phyloP scores from a whole-genome alignment of 345 rosid species.

The Hypericum perforatum region DNA sequence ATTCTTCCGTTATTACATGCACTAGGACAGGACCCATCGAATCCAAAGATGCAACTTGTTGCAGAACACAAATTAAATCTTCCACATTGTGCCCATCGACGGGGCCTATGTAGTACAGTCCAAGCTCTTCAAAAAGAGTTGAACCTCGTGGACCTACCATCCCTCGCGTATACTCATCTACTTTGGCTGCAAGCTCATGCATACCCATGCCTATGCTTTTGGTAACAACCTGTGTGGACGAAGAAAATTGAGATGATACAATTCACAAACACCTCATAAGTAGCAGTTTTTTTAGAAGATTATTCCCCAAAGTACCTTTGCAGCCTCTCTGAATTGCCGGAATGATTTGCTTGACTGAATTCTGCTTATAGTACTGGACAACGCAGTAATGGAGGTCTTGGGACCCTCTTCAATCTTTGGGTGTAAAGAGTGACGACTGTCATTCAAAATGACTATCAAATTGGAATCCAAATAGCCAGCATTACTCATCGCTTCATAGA shows the following conservation, averaged over 20 bases:
- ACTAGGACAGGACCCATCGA: slow-evolving; percentile 90
- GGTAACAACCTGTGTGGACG: slow-evolving; percentile 52
- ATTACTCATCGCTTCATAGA: slow-evolving; percentile 91
- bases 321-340: slow-evolving; percentile 69
- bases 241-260: no score
- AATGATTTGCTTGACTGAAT: slow-evolving; percentile 86
- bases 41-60: slow-evolving; percentile 69
- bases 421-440: slow-evolving; percentile 65
- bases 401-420: slow-evolving; percentile 62
- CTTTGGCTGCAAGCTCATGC: slow-evolving; percentile 92
- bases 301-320: slow-evolving; percentile 45
- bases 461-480: slow-evolving; percentile 86
- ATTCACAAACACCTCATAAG: no score
- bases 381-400: slow-evolving; percentile 65
- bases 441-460: slow-evolving; percentile 85
- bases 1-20: slow-evolving; percentile 82
- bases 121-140: slow-evolving; percentile 92
- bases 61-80: slow-evolving; percentile 69
- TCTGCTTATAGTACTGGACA: slow-evolving; percentile 75
- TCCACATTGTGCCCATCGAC: slow-evolving; percentile 87
- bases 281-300: no score
- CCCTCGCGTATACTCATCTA: slow-evolving; percentile 96
- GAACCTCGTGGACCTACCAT: slow-evolving; percentile 87
- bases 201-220: slow-evolving; percentile 74
- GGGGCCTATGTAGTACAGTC: slow-evolving; percentile 86